Base-by-base conservation (phyloP, 2,329 filamentous ascomycete genomes). In the Diplodia scrobiculata region DNA sequence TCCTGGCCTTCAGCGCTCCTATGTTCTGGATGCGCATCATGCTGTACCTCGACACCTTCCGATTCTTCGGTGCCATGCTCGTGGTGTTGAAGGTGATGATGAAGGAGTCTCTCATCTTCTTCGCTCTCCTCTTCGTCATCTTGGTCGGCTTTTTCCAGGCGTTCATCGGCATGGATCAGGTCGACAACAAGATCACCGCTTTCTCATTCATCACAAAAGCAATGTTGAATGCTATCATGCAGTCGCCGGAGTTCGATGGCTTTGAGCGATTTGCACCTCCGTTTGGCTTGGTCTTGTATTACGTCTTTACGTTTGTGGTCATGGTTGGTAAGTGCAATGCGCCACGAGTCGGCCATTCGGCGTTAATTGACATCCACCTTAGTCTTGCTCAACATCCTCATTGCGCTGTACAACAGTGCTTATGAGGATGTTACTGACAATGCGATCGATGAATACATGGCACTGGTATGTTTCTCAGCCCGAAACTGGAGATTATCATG, bases 51-150 rank as follows among this genome's bases (percentile, higher is more conserved):
- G 95, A 99, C 78, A 91, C 90, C 0, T 86, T 96, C 83, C 88
- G 91, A 65, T 99, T 99, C 82, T 99, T 99, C 73, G 95, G 95
- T 27, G 92, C 94, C 59, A 99, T 99, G 95, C 86, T 99, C 0
- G 94, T 99, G 1, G 93, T 99, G 1, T 83, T 99, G 52, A 96
- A 98, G 77, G 81, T 83, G 70, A 83, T 85, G 83, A 84, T 85
- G 81, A 78, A 81, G 66, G 83, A 85, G 77, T 96, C 91, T 0
- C 83, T 97, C 71, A 98, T 98, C 70, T 99, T 99, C 83, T 99
- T 99, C 73, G 92, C 93, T 0, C 83, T 99, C 19, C 84, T 99
- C 10, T 81, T 90, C 60, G 88, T 98, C 63, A 89, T 99, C 67
- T 84, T 97, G 67, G 76, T 94, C 38, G 91, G 86, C 11, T 99